Conservation (phyloP, 768 basidiomycete genomes). For the Suillus decipiens region DNA sequence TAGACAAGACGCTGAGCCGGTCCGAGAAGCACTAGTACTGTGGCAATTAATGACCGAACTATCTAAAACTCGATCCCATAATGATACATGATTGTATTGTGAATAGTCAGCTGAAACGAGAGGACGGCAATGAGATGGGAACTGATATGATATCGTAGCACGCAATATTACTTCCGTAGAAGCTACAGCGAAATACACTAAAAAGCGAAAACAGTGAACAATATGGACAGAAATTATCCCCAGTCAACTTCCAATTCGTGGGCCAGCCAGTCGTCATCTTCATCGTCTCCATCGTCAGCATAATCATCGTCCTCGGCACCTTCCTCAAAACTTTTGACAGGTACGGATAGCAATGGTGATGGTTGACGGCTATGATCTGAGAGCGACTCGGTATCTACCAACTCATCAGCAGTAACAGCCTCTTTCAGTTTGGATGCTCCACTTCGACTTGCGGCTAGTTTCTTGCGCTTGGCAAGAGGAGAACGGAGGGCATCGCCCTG, state of each 20-base stretch:
- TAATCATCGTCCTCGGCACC: conserved; percentile 47
- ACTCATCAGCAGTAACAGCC: conserved; percentile 57
- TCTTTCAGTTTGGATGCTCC: conserved; percentile 72
- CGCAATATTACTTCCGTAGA: conserved; percentile 22
- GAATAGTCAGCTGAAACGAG: not conserved
- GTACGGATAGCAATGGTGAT: conserved; percentile 13
- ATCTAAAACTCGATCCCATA: conserved; percentile 44
- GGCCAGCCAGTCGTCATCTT: conserved; percentile 81
- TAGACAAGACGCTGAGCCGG: conserved; percentile 41
- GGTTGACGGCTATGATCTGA: conserved; percentile 15
- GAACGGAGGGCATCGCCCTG: conserved; percentile 55
- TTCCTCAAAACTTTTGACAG: conserved; percentile 30
- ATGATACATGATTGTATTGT: not conserved
- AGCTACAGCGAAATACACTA: conserved; percentile 23
- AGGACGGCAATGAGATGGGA: not conserved
- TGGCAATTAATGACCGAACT: conserved; percentile 42
- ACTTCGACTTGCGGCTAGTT: conserved; percentile 62
- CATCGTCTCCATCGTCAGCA: conserved; percentile 52
- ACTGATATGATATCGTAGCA: conserved; percentile 13
- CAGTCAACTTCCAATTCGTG: conserved; percentile 75
- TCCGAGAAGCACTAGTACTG: conserved; percentile 47
- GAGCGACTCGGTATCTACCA: conserved; percentile 23
- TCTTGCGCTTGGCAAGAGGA: conserved; percentile 81
- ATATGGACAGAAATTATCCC: conserved; percentile 49
- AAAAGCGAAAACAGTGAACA: conserved; percentile 15